Percentiles rank a stretch among this genome's conserved stretches.
Conservation (phyloP, 768 basidiomycete genomes). For the Termitomyces sp. region DNA sequence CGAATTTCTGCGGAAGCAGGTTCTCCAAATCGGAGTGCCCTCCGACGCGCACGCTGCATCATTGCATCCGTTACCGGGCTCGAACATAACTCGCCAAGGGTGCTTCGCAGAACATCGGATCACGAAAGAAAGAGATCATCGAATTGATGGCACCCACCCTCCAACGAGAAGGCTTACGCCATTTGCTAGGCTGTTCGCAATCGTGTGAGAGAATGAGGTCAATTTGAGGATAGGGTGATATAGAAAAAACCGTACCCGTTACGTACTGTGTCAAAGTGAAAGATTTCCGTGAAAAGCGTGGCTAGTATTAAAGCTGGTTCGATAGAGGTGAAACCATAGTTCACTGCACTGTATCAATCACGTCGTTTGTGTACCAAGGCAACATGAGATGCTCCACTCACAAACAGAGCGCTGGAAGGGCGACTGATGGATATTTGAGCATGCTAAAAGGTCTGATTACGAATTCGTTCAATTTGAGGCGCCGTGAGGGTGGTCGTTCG, state of each 20-base stretch:
- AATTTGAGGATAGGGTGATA: background rate
- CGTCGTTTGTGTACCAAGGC: background rate
- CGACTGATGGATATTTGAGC: slow-evolving; percentile 38
- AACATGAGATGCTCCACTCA: slow-evolving; percentile 13
- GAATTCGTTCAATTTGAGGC: slow-evolving; percentile 24
- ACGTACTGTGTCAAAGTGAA: slow-evolving; percentile 34
- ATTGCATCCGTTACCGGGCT: slow-evolving; percentile 33
- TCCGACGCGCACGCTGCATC: slow-evolving; percentile 30
- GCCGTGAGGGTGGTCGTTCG: slow-evolving; percentile 24
- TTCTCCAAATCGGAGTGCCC: slow-evolving; percentile 20
- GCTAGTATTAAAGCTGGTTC: slow-evolving; percentile 37
- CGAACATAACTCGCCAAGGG: slow-evolving; percentile 33
- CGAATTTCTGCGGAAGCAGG: slow-evolving; percentile 29
- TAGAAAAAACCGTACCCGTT: slow-evolving; percentile 25
- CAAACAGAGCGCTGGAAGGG: slow-evolving; percentile 34
- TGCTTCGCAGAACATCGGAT: slow-evolving; percentile 12
- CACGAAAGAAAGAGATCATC: background rate
- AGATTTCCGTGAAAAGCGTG: slow-evolving; percentile 33
- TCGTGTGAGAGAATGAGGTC: background rate
- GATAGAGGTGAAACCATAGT: slow-evolving; percentile 36
- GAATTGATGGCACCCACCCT: slow-evolving; percentile 22
- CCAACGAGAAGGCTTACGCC: slow-evolving; percentile 33
- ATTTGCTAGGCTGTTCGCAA: slow-evolving; percentile 26
- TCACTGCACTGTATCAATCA: slow-evolving; percentile 24
- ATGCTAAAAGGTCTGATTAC: slow-evolving; percentile 32